Evolutionary conservation across 2,329 filamentous ascomycete species (phyloP).

Genomic region (Cladosporium oxysporum): DNA sequence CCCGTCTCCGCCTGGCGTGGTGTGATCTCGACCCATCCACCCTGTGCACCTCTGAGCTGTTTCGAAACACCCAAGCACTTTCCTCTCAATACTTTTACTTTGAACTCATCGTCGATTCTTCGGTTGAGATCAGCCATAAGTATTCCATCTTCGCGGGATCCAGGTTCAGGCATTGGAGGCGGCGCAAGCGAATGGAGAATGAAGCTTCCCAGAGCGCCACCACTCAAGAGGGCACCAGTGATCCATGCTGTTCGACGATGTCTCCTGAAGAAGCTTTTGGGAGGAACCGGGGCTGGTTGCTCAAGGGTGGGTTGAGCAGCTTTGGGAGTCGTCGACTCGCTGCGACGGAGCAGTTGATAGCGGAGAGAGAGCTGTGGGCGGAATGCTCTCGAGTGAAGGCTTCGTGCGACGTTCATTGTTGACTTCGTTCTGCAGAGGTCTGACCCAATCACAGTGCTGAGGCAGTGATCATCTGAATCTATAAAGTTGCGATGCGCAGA

Average conservation of each 20-base stretch:
- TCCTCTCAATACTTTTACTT: slow-evolving; percentile 50
- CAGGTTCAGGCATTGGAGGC: slow-evolving; percentile 44
- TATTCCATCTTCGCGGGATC: slow-evolving; percentile 45
- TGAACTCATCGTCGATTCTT: slow-evolving; percentile 49
- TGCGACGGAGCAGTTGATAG: slow-evolving; percentile 26
- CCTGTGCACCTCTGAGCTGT: slow-evolving; percentile 34
- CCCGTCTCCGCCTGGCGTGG: slow-evolving; percentile 22
- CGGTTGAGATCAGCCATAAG: slow-evolving; percentile 45
- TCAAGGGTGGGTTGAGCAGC: slow-evolving; percentile 13
- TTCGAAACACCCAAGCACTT: slow-evolving; percentile 44
- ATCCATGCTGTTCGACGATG: slow-evolving; percentile 27
- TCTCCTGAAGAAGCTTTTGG: slow-evolving; percentile 15
- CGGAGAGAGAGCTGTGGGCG: slow-evolving; percentile 33
- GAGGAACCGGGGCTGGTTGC: slow-evolving; percentile 1
- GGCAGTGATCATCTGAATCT: not conserved
- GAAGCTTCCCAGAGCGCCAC: slow-evolving; percentile 45
- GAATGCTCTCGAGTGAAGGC: slow-evolving; percentile 19
- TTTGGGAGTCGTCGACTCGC: slow-evolving; percentile 16
- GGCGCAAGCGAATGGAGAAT: slow-evolving; percentile 48
- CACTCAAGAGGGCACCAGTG: slow-evolving; percentile 40
- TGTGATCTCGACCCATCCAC: slow-evolving; percentile 38
- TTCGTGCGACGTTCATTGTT: slow-evolving; percentile 20
- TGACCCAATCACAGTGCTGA: not conserved
- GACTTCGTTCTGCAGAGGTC: not conserved
- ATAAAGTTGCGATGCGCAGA: not conserved